These are phyloP conservation scores for Takakia lepidozioides DNA, from an alignment of 225 moss, liverwort and hornwort species.

Conservation along the genomic window DNA sequence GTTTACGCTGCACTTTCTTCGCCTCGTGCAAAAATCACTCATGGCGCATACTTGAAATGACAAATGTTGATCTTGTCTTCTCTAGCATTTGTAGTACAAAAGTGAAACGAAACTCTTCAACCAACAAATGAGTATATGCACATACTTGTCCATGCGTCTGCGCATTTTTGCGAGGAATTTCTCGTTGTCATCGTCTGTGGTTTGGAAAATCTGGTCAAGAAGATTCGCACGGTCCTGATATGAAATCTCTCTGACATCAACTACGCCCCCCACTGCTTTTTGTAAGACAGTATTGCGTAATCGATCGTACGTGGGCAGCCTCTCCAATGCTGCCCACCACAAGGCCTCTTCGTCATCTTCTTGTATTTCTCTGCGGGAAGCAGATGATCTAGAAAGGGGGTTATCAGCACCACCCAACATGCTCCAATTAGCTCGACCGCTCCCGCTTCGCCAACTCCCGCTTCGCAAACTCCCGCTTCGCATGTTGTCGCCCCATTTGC, in stretches of 20 bases:
- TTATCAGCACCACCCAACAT: conserved; percentile 21
- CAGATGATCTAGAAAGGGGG: conserved; percentile 16
- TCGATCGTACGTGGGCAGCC: conserved; percentile 56
- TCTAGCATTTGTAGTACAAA: no score
- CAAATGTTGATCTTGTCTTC: no score
- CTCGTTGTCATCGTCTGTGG: conserved; percentile 41
- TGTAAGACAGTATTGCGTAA: conserved; percentile 50
- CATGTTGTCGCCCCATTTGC: no score
- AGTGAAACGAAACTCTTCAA: no score
- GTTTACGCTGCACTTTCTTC: no score
- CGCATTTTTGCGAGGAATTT: conserved; percentile 50
- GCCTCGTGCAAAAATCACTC: no score
- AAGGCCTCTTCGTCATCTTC: conserved; percentile 51
- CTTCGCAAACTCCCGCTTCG: neutral
- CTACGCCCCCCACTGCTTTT: conserved; percentile 5
- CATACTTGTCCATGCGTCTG: conserved; percentile 48
- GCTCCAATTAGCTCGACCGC: neutral
- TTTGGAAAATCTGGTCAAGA: conserved; percentile 25
- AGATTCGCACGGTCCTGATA: conserved; percentile 21
- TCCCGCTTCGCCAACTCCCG: neutral
- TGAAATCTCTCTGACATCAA: conserved; percentile 27
- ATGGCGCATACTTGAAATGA: no score
- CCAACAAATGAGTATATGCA: neutral
- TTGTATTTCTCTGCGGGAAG: conserved; percentile 5
- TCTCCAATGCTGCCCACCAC: conserved; percentile 70